phyloP scores from a whole-genome alignment of 2,329 filamentous ascomycete species.

The Colletotrichum brevisporum region DNA sequence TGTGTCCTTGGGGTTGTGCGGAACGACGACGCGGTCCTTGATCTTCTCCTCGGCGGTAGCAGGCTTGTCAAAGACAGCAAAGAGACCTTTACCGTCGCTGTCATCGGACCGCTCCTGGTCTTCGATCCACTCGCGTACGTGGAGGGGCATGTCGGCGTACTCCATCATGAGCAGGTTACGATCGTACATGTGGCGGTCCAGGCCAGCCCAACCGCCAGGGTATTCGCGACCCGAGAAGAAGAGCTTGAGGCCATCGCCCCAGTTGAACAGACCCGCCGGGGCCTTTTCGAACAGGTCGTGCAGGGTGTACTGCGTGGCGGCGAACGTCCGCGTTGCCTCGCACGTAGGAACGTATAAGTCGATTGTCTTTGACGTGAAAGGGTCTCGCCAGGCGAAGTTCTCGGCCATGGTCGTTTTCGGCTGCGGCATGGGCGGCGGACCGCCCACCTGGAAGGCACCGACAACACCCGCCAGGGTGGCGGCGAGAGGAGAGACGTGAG shows the following conservation, averaged over 20 bases:
- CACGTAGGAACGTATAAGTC: slow-evolving; percentile 53
- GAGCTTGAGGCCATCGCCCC: slow-evolving; percentile 56
- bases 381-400: slow-evolving; percentile 58
- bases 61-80: slow-evolving; percentile 57
- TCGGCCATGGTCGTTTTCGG: slow-evolving; percentile 53
- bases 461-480: slow-evolving; percentile 38
- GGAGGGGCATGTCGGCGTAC: slow-evolving; percentile 58
- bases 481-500: slow-evolving; percentile 10
- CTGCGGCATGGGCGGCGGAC: slow-evolving; percentile 43
- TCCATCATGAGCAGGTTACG: slow-evolving; percentile 63
- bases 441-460: slow-evolving; percentile 47
- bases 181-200: slow-evolving; percentile 66
- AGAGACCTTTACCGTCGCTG: slow-evolving; percentile 55
- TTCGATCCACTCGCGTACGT: slow-evolving; percentile 64
- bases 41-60: slow-evolving; percentile 55
- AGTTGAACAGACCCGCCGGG: slow-evolving; percentile 57
- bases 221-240: slow-evolving; percentile 59
- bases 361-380: slow-evolving; percentile 49
- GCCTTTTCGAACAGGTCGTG: slow-evolving; percentile 56
- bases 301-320: slow-evolving; percentile 58
- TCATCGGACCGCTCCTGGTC: slow-evolving; percentile 52
- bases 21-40: slow-evolving; percentile 50
- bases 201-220: slow-evolving; percentile 66
- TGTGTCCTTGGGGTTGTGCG: slow-evolving; percentile 44
- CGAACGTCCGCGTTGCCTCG: slow-evolving; percentile 52